Evolutionary conservation across 192 early-diverging fungal species (phyloP).

Genomic region (Thamnidium elegans): DNA sequence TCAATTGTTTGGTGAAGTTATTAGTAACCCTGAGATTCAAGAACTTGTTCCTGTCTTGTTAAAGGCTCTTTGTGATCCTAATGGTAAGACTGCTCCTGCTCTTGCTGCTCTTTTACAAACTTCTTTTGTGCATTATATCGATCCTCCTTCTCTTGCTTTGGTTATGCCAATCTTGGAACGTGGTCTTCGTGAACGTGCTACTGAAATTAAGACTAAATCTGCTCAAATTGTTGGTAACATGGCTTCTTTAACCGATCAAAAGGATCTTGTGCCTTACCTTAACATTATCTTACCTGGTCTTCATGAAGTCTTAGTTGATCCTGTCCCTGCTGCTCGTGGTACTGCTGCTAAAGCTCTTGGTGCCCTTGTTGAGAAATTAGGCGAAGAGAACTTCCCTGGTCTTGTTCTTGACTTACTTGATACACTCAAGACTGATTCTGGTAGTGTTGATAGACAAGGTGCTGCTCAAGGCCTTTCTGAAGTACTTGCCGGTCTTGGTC

Average conservation of each 20-base stretch:
- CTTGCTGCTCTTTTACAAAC: slow-evolving; percentile 86
- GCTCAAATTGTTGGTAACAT: slow-evolving; percentile 99
- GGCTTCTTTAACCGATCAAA: slow-evolving; percentile 89
- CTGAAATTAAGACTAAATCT: slow-evolving; percentile 90
- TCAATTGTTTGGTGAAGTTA: slow-evolving; percentile 88
- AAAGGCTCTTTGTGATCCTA: slow-evolving; percentile 85
- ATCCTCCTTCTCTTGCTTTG: slow-evolving; percentile 91
- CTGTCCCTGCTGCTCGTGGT: slow-evolving; percentile 93
- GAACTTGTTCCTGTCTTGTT: slow-evolving; percentile 83
- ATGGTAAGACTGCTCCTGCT: slow-evolving; percentile 78
- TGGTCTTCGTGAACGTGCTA: slow-evolving; percentile 84
- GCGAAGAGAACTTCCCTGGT: slow-evolving; percentile 90
- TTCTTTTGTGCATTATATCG: slow-evolving; percentile 98
- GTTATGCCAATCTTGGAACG: slow-evolving; percentile 93
- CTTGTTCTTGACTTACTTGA: slow-evolving; percentile 83
- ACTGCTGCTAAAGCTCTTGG: slow-evolving; percentile 93
- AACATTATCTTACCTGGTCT: slow-evolving; percentile 78
- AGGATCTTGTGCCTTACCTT: slow-evolving; percentile 92
- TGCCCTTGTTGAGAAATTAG: slow-evolving; percentile 86
- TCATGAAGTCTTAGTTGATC: slow-evolving; percentile 90
- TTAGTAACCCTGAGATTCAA: slow-evolving; percentile 98
- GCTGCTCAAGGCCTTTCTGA: slow-evolving; percentile 97
- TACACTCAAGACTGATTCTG: slow-evolving; percentile 87
- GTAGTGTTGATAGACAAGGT: slow-evolving; percentile 90
- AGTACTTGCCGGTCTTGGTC: slow-evolving; percentile 85